Conservation (phyloP, 208 protist genomes). For the Perkinsela sp. region DNA sequence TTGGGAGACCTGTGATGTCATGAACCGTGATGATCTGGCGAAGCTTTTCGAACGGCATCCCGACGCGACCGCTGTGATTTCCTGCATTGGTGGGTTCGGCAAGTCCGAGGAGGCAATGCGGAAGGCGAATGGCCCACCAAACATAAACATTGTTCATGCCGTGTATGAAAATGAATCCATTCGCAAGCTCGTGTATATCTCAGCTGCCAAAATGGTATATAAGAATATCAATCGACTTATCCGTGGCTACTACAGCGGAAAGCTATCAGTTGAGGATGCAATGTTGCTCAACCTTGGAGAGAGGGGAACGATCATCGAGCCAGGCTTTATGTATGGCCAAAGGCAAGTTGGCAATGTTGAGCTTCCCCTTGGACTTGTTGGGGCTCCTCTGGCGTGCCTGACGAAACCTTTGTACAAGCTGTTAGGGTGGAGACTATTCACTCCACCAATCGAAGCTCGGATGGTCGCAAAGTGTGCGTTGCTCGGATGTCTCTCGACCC, state of each 20-base stretch:
- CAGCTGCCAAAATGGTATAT: slow-evolving; percentile 16
- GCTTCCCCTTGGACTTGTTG: slow-evolving; percentile 24
- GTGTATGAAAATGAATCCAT: slow-evolving; percentile 13
- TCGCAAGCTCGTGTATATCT: slow-evolving; percentile 30
- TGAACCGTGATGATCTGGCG: slow-evolving; percentile 21
- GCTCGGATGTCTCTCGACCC: slow-evolving; percentile 17
- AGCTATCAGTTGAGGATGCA: slow-evolving; percentile 24
- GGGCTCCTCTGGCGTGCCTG: slow-evolving; percentile 17
- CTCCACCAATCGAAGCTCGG: slow-evolving; percentile 22
- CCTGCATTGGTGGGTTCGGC: slow-evolving; percentile 24
- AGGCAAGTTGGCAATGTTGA: slow-evolving; percentile 6
- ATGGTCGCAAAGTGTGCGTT: slow-evolving; percentile 30
- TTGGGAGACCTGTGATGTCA: slow-evolving; percentile 9
- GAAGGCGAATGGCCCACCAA: slow-evolving; percentile 26
- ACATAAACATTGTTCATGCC: slow-evolving; percentile 34
- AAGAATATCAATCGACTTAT: slow-evolving; percentile 11
- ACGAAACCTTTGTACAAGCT: slow-evolving; percentile 10
- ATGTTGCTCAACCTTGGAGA: slow-evolving; percentile 21
- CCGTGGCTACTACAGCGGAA: slow-evolving; percentile 51
- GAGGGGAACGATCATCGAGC: slow-evolving; percentile 20
- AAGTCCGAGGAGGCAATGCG: slow-evolving; percentile 26
- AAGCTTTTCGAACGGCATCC: slow-evolving; percentile 32
- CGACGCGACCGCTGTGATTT: slow-evolving; percentile 29
- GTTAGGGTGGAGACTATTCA: slow-evolving; percentile 14
- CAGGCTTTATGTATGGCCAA: slow-evolving; percentile 42